Base-by-base conservation (phyloP, 805 yeast genomes). In the Spencermartinsiella europaea region DNA sequence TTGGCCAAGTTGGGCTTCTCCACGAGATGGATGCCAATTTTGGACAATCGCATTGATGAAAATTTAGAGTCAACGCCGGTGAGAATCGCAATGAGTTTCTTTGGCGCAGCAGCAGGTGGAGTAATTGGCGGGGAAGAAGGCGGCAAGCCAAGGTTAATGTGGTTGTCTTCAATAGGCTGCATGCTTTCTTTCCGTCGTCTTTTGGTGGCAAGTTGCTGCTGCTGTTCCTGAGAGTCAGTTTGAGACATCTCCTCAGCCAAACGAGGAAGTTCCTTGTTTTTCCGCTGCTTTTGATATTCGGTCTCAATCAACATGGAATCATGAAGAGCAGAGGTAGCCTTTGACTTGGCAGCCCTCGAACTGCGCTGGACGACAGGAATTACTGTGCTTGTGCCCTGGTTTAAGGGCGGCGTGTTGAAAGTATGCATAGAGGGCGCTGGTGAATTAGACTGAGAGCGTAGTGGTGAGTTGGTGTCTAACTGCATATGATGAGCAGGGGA, bases 231-330 rank as follows among this genome's bases (percentile, higher is more conserved):
- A 34, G 19, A 34, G n/a, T 34, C 19, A 5, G 37, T 14, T 14
- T 34, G 16, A n/a, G 19, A 16, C 37, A 16, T 34, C 31, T 74
- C 78, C 37, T 66, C 69, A 0, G 79, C 77, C 10, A 74, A 48
- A 39, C 52, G 56, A 39, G 64, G 70, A 38, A 57, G 62, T 43
- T 56, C 61, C 51, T 68, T 71, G 67, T 68, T 64, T 19, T 71
- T 68, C 21, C 73, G 71, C 54, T 77, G 79, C 51, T 77, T 72
- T 50, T 81, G 82, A 57, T 76, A 85, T 42, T 70, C 72, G 56
- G 83, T 83, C 52, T 85, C 71, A 40, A 82, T 82, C 48, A 76
- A 76, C 73, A 86, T 84, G 60, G 81, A 79, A 8, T 74, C 74
- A 55, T 83, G 91, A 14, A 86, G 66, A 58, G 79, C 81, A 47